These are phyloP conservation scores for Cicer pinnatifidum DNA, from an alignment of 306 rosid genomes.

Conservation along the genomic window DNA sequence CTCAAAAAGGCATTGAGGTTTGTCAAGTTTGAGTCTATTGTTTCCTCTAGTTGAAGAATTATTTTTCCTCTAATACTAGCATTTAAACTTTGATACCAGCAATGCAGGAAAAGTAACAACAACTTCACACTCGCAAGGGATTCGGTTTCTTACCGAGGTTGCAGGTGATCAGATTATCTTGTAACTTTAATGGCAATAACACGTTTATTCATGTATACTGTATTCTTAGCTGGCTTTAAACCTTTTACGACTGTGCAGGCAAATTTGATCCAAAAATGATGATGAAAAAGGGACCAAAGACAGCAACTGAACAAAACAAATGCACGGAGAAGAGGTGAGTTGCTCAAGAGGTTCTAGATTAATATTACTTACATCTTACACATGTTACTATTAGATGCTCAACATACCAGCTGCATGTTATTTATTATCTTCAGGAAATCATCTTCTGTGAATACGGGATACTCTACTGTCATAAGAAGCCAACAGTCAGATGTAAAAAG, in stretches of 20 bases:
- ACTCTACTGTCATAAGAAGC: slow-evolving; percentile 47
- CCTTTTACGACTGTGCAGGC: slow-evolving; percentile 52
- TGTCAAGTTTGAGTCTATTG: slow-evolving; percentile 33
- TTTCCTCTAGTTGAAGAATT: slow-evolving; percentile 23
- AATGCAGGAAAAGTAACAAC: slow-evolving; percentile 91
- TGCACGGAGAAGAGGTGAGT: slow-evolving; percentile 65
- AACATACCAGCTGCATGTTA: slow-evolving; percentile 22
- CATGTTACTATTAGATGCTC: slow-evolving; percentile 23
- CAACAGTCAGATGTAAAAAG: slow-evolving; percentile 57
- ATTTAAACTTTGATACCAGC: slow-evolving; percentile 53
- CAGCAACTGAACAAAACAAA: slow-evolving; percentile 49
- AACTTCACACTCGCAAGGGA: slow-evolving; percentile 79
- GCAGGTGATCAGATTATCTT: slow-evolving; percentile 59
- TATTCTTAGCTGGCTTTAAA: slow-evolving; percentile 40
- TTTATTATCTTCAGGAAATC: slow-evolving; percentile 65
- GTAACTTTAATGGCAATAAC: slow-evolving; percentile 17
- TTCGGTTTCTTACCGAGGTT: slow-evolving; percentile 80
- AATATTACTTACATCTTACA: slow-evolving; percentile 17
- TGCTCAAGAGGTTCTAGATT: slow-evolving; percentile 18
- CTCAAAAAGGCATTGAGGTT: slow-evolving; percentile 89
- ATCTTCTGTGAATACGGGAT: slow-evolving; percentile 46
- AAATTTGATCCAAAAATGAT: slow-evolving; percentile 42
- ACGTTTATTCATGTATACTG: slow-evolving; percentile 35
- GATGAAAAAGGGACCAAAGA: slow-evolving; percentile 46
- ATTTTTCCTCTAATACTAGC: slow-evolving; percentile 29